phyloP scores from a whole-genome alignment of 2,329 filamentous ascomycete genomes.

The Aspergillus jensenii region DNA sequence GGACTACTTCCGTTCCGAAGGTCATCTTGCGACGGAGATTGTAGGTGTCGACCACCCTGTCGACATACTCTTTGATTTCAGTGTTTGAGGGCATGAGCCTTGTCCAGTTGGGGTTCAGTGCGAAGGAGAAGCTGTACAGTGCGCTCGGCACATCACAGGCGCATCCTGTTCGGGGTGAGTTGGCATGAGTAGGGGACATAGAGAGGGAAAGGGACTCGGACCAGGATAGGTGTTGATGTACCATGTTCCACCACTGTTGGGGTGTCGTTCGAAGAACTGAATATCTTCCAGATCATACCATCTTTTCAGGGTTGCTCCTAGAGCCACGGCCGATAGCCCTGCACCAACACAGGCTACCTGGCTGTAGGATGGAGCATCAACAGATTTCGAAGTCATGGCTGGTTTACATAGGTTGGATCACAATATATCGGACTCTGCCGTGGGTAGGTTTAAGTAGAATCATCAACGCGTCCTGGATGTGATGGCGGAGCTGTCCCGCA shows the following conservation, averaged over 20 bases:
- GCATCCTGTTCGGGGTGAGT: constrained; percentile 33
- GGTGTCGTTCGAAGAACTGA: constrained; percentile 58
- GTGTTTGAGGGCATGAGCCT: constrained; percentile 47
- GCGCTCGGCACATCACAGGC: constrained; percentile 54
- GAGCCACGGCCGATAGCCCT: constrained; percentile 60
- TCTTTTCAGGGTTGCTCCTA: constrained; percentile 58
- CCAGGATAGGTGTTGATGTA: constrained; percentile 60
- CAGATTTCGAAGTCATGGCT: neutral
- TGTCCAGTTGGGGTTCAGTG: constrained; percentile 52
- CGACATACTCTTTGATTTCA: constrained; percentile 53
- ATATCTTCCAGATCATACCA: constrained; percentile 60
- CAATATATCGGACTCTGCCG: too few relatives aligned
- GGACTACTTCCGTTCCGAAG: constrained; percentile 15
- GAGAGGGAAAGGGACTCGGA: neutral
- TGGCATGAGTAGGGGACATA: constrained; percentile 3
- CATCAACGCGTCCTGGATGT: too few relatives aligned
- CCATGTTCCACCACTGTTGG: constrained; percentile 62
- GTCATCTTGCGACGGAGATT: constrained; percentile 10
- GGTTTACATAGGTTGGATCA: neutral
- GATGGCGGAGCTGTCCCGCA: too few relatives aligned
- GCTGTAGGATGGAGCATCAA: constrained; percentile 21
- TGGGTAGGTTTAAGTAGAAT: too few relatives aligned
- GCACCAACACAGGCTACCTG: constrained; percentile 50
- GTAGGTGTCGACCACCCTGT: constrained; percentile 30
- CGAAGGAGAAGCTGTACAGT: constrained; percentile 58